Evolutionary conservation across 805 yeast species (phyloP), one percentile per base, ranked within the genome.

Genomic region (Saccharomyces cerevisiae): DNA sequence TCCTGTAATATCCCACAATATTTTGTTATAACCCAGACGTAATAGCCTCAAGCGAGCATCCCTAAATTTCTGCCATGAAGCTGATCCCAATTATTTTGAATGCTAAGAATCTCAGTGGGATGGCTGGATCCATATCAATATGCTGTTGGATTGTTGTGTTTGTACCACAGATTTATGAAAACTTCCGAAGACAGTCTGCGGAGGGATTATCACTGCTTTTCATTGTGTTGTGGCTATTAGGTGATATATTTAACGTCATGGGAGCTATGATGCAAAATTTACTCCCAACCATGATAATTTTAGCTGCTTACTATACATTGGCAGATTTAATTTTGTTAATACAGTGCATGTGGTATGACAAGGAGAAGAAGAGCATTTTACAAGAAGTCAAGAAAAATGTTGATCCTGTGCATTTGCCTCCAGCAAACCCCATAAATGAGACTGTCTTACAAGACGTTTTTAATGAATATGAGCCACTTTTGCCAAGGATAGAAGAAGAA

Each of bases 71-170:
- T 17, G 52, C 36, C 11, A 64, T 65, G 64, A 58, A 57, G 22
- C 55, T 67, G 21, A 62, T 58, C 24, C 87, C 90, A 2, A 77
- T 84, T 27, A 77, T 79, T 28, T 73, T 84, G 52, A 85, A 82
- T 59, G 83, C 88, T 22, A 81, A 82, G 59, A 87, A 87, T n/a
- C 82, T 87, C 21, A 82, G 89, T 64, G 94, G 92, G 4, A 85
- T 87, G 53, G 43, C 67, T 9, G 75, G 87, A 27, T 89, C 96
- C 11, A 89, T 94, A 36, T 92, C 98, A 21, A 81, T 92, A 49
- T 96, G 97, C n/a, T 94, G 97, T 69, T 92, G 99, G 99, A 85
- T 94, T 56, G 90, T 94, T 50, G 99, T 92, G 14, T 92, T 94
- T 75, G 95, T 96, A 41, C 98, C 98, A 11, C 98, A 92, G 68